Base-by-base conservation (phyloP, 2,329 filamentous ascomycete genomes). In the Aureobasidium musti region DNA sequence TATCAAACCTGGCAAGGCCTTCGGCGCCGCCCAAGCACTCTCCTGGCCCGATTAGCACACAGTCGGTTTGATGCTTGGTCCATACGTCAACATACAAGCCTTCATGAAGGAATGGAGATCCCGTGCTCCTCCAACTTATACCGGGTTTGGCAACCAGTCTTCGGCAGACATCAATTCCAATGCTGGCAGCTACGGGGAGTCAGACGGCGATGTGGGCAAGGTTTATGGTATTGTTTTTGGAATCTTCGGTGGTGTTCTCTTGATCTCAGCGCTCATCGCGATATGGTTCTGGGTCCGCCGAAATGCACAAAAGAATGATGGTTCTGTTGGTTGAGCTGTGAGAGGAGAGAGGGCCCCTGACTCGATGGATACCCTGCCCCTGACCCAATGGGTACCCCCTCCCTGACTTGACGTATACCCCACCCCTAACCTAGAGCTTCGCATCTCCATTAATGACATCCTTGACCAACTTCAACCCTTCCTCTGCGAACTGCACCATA, bases 401-500 rank as follows among this genome's bases (percentile, higher is more conserved):
- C n/a, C n/a, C n/a, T n/a, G n/a, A n/a, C n/a, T n/a, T n/a, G n/a
- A n/a, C n/a, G n/a, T n/a, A n/a, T n/a, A n/a, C n/a, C n/a, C n/a
- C n/a, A n/a, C n/a, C n/a, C n/a, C n/a, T n/a, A n/a, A n/a, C n/a
- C n/a, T 35, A 39, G 3, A 39, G 35, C 73, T 80, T 80, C 41
- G 74, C 76, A 56, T 78, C 75, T 10, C 77, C 79, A 67, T 80
- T 80, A 47, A 88, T 80, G 39, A 86, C 82, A 76, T 88, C 86
- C 71, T 79, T 81, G 69, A 88, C 73, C 68, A 88, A 73, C 71
- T 73, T 82, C 77, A 88, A 76, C 28, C 78, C 85, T 74, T 86
- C 85, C 3, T 81, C 78, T 0, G 86, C 85, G 80, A 89, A 89
- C 43, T 75, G 75, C 67, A 88, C 79, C 87, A 89, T 89, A 72